phyloP scores from a whole-genome alignment of 495 filamentous ascomycete genomes.

The Penicillium atrosanguineum region DNA sequence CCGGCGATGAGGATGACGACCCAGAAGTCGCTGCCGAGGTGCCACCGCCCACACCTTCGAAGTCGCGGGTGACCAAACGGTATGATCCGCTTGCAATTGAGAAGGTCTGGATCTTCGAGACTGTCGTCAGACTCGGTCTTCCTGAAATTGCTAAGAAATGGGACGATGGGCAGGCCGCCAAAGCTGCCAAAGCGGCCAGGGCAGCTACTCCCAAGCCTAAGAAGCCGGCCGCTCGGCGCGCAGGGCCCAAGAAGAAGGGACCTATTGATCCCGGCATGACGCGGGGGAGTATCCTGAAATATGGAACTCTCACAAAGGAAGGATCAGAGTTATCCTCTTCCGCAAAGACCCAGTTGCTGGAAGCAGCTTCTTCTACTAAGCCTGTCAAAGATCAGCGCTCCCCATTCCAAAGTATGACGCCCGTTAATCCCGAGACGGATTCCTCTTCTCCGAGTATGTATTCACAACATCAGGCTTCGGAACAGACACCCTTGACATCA shows the following conservation, averaged over 20 bases:
- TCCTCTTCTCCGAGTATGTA: conserved; percentile 23
- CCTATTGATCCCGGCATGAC: conserved; percentile 45
- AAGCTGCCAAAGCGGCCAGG: conserved; percentile 26
- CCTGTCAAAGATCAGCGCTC: conserved; percentile 16
- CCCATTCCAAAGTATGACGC: conserved; percentile 1
- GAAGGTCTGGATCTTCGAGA: conserved; percentile 76
- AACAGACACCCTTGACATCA: background rate
- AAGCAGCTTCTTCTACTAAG: conserved; percentile 19
- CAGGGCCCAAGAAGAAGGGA: conserved; percentile 40
- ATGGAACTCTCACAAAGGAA: conserved; percentile 45
- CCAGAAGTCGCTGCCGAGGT: conserved; percentile 35
- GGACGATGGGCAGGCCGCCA: conserved; percentile 57
- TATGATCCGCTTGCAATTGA: conserved; percentile 65
- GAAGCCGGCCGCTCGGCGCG: conserved; percentile 30
- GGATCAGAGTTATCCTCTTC: conserved; percentile 32
- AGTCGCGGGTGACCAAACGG: conserved; percentile 52
- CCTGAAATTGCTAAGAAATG: conserved; percentile 74
- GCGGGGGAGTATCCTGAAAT: conserved; percentile 45
- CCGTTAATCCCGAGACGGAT: conserved; percentile 11
- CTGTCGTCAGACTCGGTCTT: conserved; percentile 64
- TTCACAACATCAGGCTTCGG: conserved; percentile 1
- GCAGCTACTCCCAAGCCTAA: conserved; percentile 24
- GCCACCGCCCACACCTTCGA: conserved; percentile 21
- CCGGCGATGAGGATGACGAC: conserved; percentile 56
- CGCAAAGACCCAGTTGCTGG: conserved; percentile 32